Evolutionary conservation across 1,139 yeast species (phyloP), one percentile per base, ranked within the genome.

Genomic region (Pichia inconspicua): DNA sequence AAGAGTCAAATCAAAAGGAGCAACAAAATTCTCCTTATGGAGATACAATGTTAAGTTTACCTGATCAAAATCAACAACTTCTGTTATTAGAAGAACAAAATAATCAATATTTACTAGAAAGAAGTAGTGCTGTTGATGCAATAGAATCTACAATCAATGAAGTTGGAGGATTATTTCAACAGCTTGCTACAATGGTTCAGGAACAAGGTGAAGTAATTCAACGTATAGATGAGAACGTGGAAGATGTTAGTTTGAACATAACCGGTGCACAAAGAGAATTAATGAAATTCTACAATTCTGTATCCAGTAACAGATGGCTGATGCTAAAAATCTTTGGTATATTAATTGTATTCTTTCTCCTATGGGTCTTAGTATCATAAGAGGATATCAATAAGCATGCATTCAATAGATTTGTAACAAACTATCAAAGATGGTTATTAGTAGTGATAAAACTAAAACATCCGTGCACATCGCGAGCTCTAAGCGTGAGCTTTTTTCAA

Each of bases 171-270:
- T 75, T 92, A 55, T 92, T 94, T 69, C 94, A 87, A 58, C 98
- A 92, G 66, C 74, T 92, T 59, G 96, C 97, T 3, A 85, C 95
- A 2, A 90, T 92, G 97, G 97, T 92, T 12, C 90, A 88, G 53
- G 98, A 94, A 66, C 99, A 92, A 67, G 94, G 97, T 41, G 98
- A 92, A 60, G 86, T 84, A 28, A 92, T 92, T 50, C 98, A 92
- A 65, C 74, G 97, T 61, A 92, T 92, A 55, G 98, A 94, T 66
- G 89, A 84, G 49, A 90, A 92, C 63, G 95, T 95, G 5, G 97
- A 90, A 58, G 97, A 94, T 60, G 88, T 92, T 46, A 81, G 87
- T 58, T 65, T 90, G 62, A 92, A 90, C 65, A 90, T 92, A 17
- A 70, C 78, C 34, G 97, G 97, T 1, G 98, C 99, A 0, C 98